Evolutionary conservation across 2,329 filamentous ascomycete species (phyloP).

Genomic region (Lithohypha guttulata): DNA sequence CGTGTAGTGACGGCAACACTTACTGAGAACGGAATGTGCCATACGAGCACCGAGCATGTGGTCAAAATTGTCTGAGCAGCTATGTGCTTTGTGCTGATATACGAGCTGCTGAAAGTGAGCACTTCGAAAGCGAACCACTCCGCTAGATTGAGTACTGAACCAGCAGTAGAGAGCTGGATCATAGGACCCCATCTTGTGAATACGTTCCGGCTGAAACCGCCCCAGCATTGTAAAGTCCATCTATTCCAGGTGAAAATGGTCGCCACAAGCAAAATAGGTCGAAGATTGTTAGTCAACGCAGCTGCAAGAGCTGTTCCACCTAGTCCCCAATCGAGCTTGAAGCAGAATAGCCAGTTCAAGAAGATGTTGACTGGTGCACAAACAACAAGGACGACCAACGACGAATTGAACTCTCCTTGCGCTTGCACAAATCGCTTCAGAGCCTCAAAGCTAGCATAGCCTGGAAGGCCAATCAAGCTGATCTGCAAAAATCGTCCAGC

Average conservation of each 20-base stretch:
- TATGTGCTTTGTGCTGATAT: conserved; percentile 58
- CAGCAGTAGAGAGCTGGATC: conserved; percentile 67
- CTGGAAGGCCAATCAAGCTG: conserved; percentile 55
- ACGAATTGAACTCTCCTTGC: conserved; percentile 60
- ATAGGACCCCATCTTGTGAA: conserved; percentile 60
- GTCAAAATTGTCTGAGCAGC: conserved; percentile 69
- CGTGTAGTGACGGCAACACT: conserved; percentile 69
- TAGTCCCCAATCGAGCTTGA: conserved; percentile 46
- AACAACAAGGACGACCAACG: conserved; percentile 64
- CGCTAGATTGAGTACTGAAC: conserved; percentile 73
- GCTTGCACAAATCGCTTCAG: conserved; percentile 69
- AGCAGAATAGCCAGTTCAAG: conserved; percentile 59
- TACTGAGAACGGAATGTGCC: conserved; percentile 73
- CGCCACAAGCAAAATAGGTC: conserved; percentile 51
- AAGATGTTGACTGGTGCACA: conserved; percentile 63
- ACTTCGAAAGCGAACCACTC: conserved; percentile 79
- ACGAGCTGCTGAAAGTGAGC: conserved; percentile 59
- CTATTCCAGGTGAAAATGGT: conserved; percentile 36
- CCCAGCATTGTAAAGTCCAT: conserved; percentile 56
- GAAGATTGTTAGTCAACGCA: conserved; percentile 53
- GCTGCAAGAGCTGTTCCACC: conserved; percentile 61
- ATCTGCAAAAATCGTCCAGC: conserved; percentile 57
- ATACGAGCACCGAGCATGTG: conserved; percentile 31
- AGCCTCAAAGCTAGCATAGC: conserved; percentile 56
- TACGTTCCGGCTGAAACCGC: conserved; percentile 53